A percentile compares a stretch with the other conserved stretches of the same genome.
These are phyloP conservation scores for Trichoderma virens DNA, from an alignment of 495 filamentous ascomycete species.

Conservation along the genomic window DNA sequence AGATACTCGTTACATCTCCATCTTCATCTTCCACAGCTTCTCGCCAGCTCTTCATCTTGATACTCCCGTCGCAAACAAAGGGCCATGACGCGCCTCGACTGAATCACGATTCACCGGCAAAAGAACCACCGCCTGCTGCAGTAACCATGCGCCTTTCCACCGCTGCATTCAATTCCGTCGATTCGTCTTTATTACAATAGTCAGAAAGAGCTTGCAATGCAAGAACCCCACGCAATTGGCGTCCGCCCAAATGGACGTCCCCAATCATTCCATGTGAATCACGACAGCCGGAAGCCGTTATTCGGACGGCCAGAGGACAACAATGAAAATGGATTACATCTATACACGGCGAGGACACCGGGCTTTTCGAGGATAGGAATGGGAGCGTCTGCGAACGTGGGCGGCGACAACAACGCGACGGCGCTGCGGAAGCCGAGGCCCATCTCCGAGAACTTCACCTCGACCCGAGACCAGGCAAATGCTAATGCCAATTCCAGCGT, in stretches of 20 bases:
- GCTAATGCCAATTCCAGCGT: neutral
- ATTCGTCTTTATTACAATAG: neutral
- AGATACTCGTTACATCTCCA: too few species aligned
- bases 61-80: too few species aligned
- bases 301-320: constrained; percentile 1
- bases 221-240: constrained; percentile 12
- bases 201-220: neutral
- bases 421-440: neutral
- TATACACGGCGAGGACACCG: neutral
- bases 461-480: neutral
- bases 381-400: neutral
- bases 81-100: neutral
- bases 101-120: neutral
- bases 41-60: too few species aligned
- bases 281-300: constrained; percentile 2
- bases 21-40: too few species aligned
- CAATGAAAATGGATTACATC: neutral
- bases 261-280: neutral
- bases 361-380: neutral
- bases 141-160: neutral
- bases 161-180: neutral
- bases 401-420: neutral
- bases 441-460: neutral
- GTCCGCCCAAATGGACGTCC: neutral
- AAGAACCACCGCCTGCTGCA: neutral